phyloP scores from a whole-genome alignment of 2,329 filamentous ascomycete species.

The Aotearoamyces nothofagi region DNA sequence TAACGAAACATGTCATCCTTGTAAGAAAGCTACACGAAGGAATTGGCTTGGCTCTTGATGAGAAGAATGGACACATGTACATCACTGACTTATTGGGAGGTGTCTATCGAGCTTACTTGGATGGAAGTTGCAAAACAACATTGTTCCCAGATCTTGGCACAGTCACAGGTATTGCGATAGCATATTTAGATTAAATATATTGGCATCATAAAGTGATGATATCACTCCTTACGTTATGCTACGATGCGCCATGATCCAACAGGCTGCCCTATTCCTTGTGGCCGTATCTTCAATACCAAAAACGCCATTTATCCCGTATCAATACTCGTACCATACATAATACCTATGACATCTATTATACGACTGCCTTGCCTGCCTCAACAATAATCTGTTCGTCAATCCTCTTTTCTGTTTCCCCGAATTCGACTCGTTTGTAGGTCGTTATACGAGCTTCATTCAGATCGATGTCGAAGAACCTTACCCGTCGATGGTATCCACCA shows the following conservation, averaged over 20 bases:
- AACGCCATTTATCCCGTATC: no score
- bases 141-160: constrained; percentile 5
- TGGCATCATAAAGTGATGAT: no score
- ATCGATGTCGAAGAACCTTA: constrained; percentile 86
- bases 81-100: constrained; percentile 25
- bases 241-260: no score
- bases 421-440: constrained; percentile 84
- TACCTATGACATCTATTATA: no score
- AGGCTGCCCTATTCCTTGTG: no score
- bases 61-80: constrained; percentile 21
- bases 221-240: no score
- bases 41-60: constrained; percentile 28
- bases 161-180: constrained; percentile 1
- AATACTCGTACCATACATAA: no score
- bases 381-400: constrained; percentile 54
- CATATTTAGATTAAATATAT: no score
- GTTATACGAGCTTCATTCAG: constrained; percentile 77
- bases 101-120: constrained; percentile 22
- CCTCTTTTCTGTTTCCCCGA: constrained; percentile 34
- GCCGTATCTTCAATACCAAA: no score
- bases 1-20: constrained; percentile 15
- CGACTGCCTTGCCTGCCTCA: constrained; percentile 37
- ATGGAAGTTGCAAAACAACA: constrained; percentile 12
- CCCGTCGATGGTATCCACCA: constrained; percentile 64
- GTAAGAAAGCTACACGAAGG: constrained; percentile 27